Evolutionary conservation across 208 protist genomes (phyloP).

Genomic region (Trypanosoma rangeli): DNA sequence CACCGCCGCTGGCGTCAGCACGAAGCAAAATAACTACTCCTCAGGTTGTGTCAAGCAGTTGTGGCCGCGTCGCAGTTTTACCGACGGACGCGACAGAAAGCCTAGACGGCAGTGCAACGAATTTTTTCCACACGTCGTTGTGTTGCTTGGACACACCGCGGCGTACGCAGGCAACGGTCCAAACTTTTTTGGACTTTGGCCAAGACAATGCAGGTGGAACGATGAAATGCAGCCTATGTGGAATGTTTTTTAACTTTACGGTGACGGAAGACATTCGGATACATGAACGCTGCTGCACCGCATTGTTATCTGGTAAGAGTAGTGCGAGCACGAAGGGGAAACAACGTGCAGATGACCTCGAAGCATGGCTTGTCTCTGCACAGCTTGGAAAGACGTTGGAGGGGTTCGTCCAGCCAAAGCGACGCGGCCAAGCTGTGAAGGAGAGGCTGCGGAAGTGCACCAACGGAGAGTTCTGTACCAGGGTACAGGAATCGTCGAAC

Average conservation of each 20-base stretch:
- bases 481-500: neutral
- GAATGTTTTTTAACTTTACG: constrained; percentile 58
- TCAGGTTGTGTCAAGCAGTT: neutral
- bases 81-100: neutral
- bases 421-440: neutral
- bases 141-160: neutral
- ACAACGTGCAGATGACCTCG: neutral
- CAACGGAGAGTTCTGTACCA: neutral
- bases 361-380: constrained; percentile 14
- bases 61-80: neutral
- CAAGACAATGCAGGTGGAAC: constrained; percentile 36
- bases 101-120: too few relatives aligned
- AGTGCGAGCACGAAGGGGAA: neutral
- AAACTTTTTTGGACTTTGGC: constrained; percentile 79
- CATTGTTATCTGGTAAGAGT: neutral
- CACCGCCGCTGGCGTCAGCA: constrained; percentile 34
- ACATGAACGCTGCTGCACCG: constrained; percentile 46
- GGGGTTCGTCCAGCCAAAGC: neutral
- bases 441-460: neutral
- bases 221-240: constrained; percentile 43
- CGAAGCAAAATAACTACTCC: constrained; percentile 28
- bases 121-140: neutral
- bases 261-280: constrained; percentile 43
- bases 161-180: constrained; percentile 9
- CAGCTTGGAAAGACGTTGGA: constrained; percentile 5